Evolutionary conservation across 2,329 filamentous ascomycete species (phyloP), one percentile per base, ranked within the genome.

Genomic region (Monilinia laxa): DNA sequence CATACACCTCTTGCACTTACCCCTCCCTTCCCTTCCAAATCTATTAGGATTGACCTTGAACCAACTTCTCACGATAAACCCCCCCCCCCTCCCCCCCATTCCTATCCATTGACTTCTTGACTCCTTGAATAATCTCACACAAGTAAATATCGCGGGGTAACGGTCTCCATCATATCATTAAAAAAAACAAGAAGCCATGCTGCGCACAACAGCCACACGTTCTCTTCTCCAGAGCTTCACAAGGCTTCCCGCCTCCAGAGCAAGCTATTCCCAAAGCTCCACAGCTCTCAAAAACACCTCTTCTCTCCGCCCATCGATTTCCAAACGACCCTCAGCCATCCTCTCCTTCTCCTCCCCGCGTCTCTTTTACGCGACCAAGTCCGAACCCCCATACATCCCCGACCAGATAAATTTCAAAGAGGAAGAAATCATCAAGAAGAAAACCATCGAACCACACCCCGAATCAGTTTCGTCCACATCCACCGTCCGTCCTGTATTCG

Each of bases 391-490:
- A 71, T 69, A 73, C 76, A 6, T 62, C 12, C 58, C 58, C 14
- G 72, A 77, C 76, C 72, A 76, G 51, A 84, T 85, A 64, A 83
- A 90, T 71, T 78, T 76, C 53, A 80, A 89, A 70, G 79, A 79
- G 40, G 89, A 91, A 75, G 81, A 82, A 57, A 79, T 82, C 70
- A 72, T 86, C 11, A 82, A 78, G 16, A 72, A 87, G 58, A 75
- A 85, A 75, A 84, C 84, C 73, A 78, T 93, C n/a, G 75, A 85
- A 67, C 74, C 85, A 3, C 78, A 85, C 38, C 90, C 90, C 0
- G 84, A 85, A 51, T 76, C 79, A 9, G 89, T 93, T 0, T 85
- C 87, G 0, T 78, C 78, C 28, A 81, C 81, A 53, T 93, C 89
- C 1, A 80, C 79, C 14, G 78, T 82, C 20, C 82, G 85, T 65